Evolutionary conservation across 2,329 filamentous ascomycete species (phyloP).

Genomic region (Cladosporium sp.): DNA sequence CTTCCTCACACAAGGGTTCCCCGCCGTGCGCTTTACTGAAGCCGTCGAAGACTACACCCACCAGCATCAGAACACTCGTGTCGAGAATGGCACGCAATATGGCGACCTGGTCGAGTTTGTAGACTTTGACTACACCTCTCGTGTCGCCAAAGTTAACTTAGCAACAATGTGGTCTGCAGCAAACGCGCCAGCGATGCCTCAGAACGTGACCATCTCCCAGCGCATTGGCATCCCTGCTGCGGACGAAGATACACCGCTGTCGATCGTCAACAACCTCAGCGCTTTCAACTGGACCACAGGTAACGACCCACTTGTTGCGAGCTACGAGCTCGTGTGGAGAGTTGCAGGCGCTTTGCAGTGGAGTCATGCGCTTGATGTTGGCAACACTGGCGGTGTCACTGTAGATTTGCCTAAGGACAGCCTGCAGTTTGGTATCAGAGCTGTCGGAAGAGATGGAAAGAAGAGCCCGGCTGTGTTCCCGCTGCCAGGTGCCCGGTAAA

Average conservation of each 20-base stretch:
- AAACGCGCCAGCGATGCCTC: slow-evolving; percentile 51
- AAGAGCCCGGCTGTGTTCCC: slow-evolving; percentile 52
- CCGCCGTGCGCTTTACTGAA: slow-evolving; percentile 59
- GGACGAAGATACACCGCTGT: slow-evolving; percentile 26
- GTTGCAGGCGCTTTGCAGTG: slow-evolving; percentile 50
- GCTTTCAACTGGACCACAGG: slow-evolving; percentile 50
- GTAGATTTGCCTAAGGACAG: slow-evolving; percentile 58
- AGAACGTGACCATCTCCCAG: slow-evolving; percentile 48
- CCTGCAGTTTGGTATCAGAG: slow-evolving; percentile 57
- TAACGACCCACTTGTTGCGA: slow-evolving; percentile 42
- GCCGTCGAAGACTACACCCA: slow-evolving; percentile 59
- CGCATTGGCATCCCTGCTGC: slow-evolving; percentile 31
- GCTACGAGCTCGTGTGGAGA: slow-evolving; percentile 60
- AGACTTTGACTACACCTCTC: slow-evolving; percentile 56
- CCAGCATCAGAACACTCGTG: slow-evolving; percentile 57
- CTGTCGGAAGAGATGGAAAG: slow-evolving; percentile 53
- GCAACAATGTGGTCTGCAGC: slow-evolving; percentile 57
- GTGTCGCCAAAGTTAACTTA: slow-evolving; percentile 57
- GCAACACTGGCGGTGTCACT: slow-evolving; percentile 47
- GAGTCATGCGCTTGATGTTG: slow-evolving; percentile 44
- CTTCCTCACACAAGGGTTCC: slow-evolving; percentile 57
- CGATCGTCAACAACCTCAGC: slow-evolving; percentile 46
- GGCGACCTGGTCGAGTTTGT: slow-evolving; percentile 58
- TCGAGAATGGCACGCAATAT: slow-evolving; percentile 53
- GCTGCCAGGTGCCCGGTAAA: slow-evolving; percentile 32